Evolutionary conservation across 805 yeast species (phyloP).

Genomic region (Lachancea dasiensis): DNA sequence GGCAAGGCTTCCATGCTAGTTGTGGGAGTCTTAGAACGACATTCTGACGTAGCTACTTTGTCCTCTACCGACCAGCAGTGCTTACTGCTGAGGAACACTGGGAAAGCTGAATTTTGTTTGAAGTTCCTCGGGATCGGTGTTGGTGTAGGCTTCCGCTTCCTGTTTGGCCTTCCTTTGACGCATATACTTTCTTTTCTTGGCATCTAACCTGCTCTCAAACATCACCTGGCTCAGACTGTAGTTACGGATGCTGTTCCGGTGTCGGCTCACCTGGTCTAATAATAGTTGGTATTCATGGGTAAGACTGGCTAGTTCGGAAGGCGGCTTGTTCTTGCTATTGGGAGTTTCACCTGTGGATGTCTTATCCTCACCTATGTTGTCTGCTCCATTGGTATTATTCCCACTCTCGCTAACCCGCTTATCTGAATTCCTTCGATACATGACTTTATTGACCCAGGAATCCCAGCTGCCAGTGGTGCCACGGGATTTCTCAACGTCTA

Average conservation of each 20-base stretch:
- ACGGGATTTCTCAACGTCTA: slow-evolving; percentile 10
- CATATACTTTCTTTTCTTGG: slow-evolving; percentile 11
- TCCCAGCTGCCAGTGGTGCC: slow-evolving; percentile 28
- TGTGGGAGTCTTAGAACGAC: too few relatives aligned
- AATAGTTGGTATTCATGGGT: slow-evolving; percentile 16
- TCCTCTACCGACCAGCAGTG: too few relatives aligned
- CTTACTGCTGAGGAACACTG: slow-evolving; percentile 18
- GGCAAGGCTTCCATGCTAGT: too few relatives aligned
- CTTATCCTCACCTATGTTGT: too few relatives aligned
- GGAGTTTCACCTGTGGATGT: too few relatives aligned
- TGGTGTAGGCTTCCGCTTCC: slow-evolving; percentile 25
- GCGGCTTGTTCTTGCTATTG: too few relatives aligned
- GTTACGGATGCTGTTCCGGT: slow-evolving; percentile 16
- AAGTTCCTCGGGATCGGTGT: slow-evolving; percentile 27
- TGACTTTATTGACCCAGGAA: slow-evolving; percentile 28
- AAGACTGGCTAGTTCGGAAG: neutral
- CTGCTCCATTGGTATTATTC: too few relatives aligned
- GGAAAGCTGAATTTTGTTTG: slow-evolving; percentile 23
- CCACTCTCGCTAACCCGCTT: too few relatives aligned
- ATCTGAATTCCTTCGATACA: slow-evolving; percentile 13
- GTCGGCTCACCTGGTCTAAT: slow-evolving; percentile 18
- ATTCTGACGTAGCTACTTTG: too few relatives aligned
- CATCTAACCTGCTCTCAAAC: slow-evolving; percentile 22
- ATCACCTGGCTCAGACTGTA: slow-evolving; percentile 21
- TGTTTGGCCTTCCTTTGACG: slow-evolving; percentile 12